Conservation (phyloP, 1,284 basidiomycete species). For the Boletellus deceptivus region DNA sequence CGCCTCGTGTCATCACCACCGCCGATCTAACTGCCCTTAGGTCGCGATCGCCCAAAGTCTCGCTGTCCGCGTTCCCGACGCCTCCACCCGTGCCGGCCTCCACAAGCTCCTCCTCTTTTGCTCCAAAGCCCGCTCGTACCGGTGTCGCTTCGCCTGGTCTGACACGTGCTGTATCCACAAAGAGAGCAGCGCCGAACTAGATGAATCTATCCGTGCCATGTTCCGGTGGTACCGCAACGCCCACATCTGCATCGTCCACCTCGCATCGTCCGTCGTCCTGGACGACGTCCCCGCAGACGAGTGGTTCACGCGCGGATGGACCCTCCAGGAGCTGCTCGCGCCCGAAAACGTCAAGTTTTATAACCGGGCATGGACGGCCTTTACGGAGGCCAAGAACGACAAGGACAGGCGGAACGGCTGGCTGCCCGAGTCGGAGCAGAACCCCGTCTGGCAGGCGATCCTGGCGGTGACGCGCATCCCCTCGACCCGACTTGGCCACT, state of each 20-base stretch:
- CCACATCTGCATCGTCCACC: slow-evolving; percentile 11
- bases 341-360: slow-evolving; percentile 9
- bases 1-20: too few relatives aligned
- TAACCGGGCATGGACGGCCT: slow-evolving; percentile 2
- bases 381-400: slow-evolving; percentile 5
- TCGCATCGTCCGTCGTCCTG: slow-evolving; percentile 2
- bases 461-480: slow-evolving; percentile 3
- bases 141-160: slow-evolving; percentile 10
- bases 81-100: background rate
- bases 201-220: slow-evolving; percentile 17
- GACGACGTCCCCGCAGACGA: slow-evolving; percentile 4
- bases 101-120: slow-evolving; percentile 10
- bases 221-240: slow-evolving; percentile 14
- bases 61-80: background rate
- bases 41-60: background rate
- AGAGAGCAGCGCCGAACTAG: slow-evolving; percentile 11
- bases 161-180: slow-evolving; percentile 14
- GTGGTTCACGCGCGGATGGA: slow-evolving; percentile 2
- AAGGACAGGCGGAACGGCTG: background rate
- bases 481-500: background rate
- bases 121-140: slow-evolving; percentile 9
- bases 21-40: background rate
- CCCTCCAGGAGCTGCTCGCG: slow-evolving; percentile 12
- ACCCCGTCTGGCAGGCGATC: slow-evolving; percentile 4
- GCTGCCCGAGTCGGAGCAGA: background rate